Evolutionary conservation across 352 stramenopile species (phyloP).

Genomic region (Thalassiosira exigua): DNA sequence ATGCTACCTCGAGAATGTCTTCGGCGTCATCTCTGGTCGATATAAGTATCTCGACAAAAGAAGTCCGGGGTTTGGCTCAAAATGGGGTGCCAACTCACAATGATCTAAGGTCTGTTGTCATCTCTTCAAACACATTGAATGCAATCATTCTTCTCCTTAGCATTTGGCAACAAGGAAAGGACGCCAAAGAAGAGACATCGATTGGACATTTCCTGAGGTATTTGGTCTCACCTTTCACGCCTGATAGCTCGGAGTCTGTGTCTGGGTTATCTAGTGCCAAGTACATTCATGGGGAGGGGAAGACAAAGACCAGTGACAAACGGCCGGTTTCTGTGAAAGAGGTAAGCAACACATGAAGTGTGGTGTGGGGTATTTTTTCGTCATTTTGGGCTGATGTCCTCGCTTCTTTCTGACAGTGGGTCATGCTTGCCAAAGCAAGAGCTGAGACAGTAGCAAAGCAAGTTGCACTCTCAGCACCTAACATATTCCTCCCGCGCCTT

Average conservation of each 20-base stretch:
- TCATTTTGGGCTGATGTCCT: slow-evolving; percentile 8
- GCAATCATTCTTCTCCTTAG: slow-evolving; percentile 75
- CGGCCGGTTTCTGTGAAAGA: slow-evolving; percentile 70
- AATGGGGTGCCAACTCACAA: too few species aligned
- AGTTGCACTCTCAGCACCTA: slow-evolving; percentile 66
- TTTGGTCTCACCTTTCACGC: slow-evolving; percentile 32
- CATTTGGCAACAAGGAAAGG: slow-evolving; percentile 58
- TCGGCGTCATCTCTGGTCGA: slow-evolving; percentile 1
- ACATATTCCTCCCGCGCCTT: slow-evolving; percentile 71
- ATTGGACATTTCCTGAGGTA: slow-evolving; percentile 42
- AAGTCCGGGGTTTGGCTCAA: too few species aligned
- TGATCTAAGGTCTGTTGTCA: not conserved
- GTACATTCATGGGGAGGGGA: slow-evolving; percentile 36
- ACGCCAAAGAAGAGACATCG: slow-evolving; percentile 29
- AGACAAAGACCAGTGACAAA: too few species aligned
- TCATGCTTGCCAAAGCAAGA: slow-evolving; percentile 71
- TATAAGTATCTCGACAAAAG: slow-evolving; percentile 37
- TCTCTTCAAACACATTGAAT: slow-evolving; percentile 52
- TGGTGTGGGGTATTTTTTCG: too few species aligned
- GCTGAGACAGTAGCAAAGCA: slow-evolving; percentile 68
- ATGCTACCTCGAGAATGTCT: slow-evolving; percentile 4
- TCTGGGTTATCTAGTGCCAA: slow-evolving; percentile 59
- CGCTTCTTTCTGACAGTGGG: slow-evolving; percentile 56
- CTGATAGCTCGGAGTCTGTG: slow-evolving; percentile 6
- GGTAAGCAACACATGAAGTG: too few species aligned